These are phyloP conservation scores for Cladosporium halotolerans DNA, from an alignment of 2,329 filamentous ascomycete species.

Conservation along the genomic window DNA sequence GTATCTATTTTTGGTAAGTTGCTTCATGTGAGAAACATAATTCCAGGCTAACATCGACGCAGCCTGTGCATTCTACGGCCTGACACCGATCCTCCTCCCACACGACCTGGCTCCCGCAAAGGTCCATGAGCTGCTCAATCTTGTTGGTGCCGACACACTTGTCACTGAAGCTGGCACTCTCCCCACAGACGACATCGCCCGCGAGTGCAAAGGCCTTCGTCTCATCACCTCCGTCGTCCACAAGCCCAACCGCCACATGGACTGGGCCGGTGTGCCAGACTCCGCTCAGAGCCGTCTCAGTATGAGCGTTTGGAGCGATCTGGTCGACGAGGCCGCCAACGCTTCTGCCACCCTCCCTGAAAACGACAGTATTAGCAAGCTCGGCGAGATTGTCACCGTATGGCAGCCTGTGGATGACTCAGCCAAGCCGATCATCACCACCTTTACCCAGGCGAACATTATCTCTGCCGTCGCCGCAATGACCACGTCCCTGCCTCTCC, in stretches of 20 bases:
- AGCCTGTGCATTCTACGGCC: constrained; percentile 83
- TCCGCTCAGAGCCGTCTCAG: constrained; percentile 68
- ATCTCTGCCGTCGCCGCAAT: constrained; percentile 78
- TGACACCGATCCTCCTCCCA: constrained; percentile 78
- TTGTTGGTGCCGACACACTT: constrained; percentile 70
- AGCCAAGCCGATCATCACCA: constrained; percentile 56
- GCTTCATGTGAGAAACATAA: background rate
- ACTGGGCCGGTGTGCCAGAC: constrained; percentile 85
- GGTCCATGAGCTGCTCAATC: constrained; percentile 65
- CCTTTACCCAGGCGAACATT: constrained; percentile 80
- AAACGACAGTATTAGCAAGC: constrained; percentile 47
- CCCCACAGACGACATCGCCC: constrained; percentile 66
- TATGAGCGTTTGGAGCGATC: constrained; percentile 88
- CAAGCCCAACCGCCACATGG: constrained; percentile 82
- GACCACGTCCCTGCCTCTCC: constrained; percentile 66
- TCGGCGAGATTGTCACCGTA: constrained; percentile 54
- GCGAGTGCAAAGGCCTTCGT: constrained; percentile 63
- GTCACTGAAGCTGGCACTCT: constrained; percentile 82
- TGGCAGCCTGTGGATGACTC: constrained; percentile 52
- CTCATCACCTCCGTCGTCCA: constrained; percentile 91
- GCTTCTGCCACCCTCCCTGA: constrained; percentile 59
- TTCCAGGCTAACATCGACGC: constrained; percentile 13
- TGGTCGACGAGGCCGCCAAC: constrained; percentile 64
- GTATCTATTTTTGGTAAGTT: constrained; percentile 63
- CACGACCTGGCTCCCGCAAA: constrained; percentile 67